Conservation (phyloP, 208 protist genomes). For the Crithidia bombi region DNA sequence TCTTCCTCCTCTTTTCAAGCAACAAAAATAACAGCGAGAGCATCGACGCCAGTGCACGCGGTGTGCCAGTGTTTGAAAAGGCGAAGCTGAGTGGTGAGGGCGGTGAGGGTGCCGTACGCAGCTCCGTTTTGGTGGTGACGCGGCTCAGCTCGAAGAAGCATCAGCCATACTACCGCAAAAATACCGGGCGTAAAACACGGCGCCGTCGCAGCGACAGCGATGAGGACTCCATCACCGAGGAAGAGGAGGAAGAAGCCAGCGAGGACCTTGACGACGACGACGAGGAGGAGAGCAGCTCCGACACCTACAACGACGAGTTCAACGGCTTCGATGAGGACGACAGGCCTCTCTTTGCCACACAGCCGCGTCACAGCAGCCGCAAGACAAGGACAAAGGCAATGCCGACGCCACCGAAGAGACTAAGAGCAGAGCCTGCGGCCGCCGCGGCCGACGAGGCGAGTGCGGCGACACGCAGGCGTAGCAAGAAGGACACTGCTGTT, state of each 20-base stretch:
- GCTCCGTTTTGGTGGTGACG: slow-evolving; percentile 43
- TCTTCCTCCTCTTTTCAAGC: slow-evolving; percentile 73
- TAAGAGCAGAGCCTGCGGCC: neutral
- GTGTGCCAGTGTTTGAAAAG: slow-evolving; percentile 48
- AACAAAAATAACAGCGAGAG: slow-evolving; percentile 39
- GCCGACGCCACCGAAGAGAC: slow-evolving; percentile 10
- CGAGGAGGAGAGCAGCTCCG: too few species aligned
- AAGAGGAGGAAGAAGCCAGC: slow-evolving; percentile 36
- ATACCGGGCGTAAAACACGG: neutral
- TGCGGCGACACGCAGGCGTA: neutral
- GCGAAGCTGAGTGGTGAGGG: slow-evolving; percentile 56
- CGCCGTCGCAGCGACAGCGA: slow-evolving; percentile 11
- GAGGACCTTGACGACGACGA: slow-evolving; percentile 19
- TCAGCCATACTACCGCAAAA: slow-evolving; percentile 3
- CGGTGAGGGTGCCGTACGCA: slow-evolving; percentile 26
- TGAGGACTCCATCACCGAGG: slow-evolving; percentile 17
- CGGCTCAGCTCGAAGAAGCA: slow-evolving; percentile 42
- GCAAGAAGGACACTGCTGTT: neutral
- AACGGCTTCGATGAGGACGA: slow-evolving; percentile 21
- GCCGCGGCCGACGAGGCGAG: neutral
- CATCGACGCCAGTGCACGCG: slow-evolving; percentile 35
- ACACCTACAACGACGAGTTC: slow-evolving; percentile 4
- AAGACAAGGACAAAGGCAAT: neutral
- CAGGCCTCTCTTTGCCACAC: slow-evolving; percentile 2
- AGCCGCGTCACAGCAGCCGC: neutral